Conservation (phyloP, 345 rosid genomes). For the Salix dunnii region DNA sequence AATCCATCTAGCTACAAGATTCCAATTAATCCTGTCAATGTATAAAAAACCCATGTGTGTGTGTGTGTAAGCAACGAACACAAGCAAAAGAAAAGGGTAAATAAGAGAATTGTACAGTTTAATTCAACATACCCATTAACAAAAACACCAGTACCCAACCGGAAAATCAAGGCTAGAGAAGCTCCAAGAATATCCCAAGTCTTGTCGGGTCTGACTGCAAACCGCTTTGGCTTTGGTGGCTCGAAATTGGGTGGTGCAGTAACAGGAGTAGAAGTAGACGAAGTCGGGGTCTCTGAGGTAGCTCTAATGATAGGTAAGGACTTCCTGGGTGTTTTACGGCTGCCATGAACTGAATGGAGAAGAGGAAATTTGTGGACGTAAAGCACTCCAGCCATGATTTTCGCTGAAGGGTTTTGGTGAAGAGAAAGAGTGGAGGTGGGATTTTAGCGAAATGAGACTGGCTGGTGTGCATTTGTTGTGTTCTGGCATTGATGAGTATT, state of each 20-base stretch:
- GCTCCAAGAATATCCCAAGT: slow-evolving; percentile 60
- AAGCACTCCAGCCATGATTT: slow-evolving; percentile 58
- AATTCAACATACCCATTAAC: slow-evolving; percentile 56
- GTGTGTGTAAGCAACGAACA: no score
- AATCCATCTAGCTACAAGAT: no score
- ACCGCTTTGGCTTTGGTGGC: slow-evolving; percentile 73
- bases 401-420: neutral
- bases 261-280: slow-evolving; percentile 30
- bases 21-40: no score
- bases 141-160: slow-evolving; percentile 76
- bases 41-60: no score
- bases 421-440: neutral
- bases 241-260: slow-evolving; percentile 57
- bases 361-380: slow-evolving; percentile 23
- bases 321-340: slow-evolving; percentile 23
- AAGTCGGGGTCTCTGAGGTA: slow-evolving; percentile 31
- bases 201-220: slow-evolving; percentile 58
- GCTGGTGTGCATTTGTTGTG: neutral
- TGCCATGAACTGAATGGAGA: neutral
- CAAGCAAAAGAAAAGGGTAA: neutral
- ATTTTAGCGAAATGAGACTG: neutral
- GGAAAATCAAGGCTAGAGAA: slow-evolving; percentile 58
- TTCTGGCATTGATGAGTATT: no score
- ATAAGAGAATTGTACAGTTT: no score
- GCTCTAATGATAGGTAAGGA: slow-evolving; percentile 37